phyloP scores from a whole-genome alignment of 2,329 filamentous ascomycete species.

The Fonsecaea nubica region DNA sequence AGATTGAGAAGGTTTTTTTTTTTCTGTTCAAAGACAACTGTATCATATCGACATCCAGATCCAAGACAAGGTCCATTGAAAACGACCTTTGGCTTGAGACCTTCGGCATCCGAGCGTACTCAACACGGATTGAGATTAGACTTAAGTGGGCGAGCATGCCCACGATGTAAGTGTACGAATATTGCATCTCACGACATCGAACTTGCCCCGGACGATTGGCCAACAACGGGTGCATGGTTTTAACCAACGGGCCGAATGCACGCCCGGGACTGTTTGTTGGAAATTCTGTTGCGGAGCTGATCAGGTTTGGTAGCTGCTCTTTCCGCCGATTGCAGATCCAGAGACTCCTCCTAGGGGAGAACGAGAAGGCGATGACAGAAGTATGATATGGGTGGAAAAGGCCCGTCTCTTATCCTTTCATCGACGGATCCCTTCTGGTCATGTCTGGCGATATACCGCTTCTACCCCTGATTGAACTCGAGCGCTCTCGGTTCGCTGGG shows the following conservation, averaged over 20 bases:
- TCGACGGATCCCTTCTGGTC: background rate
- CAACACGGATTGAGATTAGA: background rate
- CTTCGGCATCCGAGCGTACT: background rate
- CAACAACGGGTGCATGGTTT: background rate
- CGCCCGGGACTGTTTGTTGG: slow-evolving; percentile 9
- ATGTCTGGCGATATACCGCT: background rate
- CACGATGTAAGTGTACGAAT: slow-evolving; percentile 6
- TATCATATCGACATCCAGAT: slow-evolving; percentile 1
- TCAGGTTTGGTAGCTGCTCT: background rate
- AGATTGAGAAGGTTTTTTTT: background rate
- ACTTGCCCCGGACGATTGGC: background rate
- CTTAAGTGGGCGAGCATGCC: background rate
- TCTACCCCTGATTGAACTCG: background rate
- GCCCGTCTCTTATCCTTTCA: background rate
- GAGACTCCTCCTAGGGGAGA: background rate
- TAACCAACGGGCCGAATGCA: background rate
- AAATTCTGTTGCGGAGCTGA: slow-evolving; percentile 5
- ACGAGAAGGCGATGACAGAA: background rate
- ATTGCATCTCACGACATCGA: background rate
- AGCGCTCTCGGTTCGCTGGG: background rate
- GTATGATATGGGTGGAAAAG: background rate
- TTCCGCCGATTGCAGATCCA: background rate
- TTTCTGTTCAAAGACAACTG: background rate
- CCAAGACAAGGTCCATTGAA: background rate
- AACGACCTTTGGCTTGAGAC: background rate